Base-by-base conservation (phyloP, 371 early-diverging fungal genomes). In the Saksenaea vasiformis region DNA sequence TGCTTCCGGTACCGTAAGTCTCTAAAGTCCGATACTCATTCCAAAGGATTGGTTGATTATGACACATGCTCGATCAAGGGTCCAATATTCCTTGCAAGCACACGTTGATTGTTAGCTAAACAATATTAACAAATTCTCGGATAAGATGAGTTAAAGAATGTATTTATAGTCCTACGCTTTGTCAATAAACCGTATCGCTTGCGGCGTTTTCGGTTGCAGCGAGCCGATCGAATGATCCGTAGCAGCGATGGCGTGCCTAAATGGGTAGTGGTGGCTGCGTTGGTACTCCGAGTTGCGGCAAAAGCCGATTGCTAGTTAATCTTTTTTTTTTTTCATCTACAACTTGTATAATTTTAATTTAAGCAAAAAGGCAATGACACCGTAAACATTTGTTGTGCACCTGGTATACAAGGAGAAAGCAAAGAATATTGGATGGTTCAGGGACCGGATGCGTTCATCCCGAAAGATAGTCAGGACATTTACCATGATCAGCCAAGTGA, bases 341-440 rank as follows among this genome's bases (percentile, higher is more conserved):
- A 26, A 22, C 43, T 51, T 44, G 39, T 44, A 28, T 44, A n/a
- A 44, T 39, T 59, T 44, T 59, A 59, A 41, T 59, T 43, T 39
- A 59, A 19, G 41, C 59, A 17, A 58, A 17, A 44, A 26, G 22
- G 22, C 0, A 39, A 47, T 47, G 51, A 9, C 51, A 47, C 10
- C 22, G 22, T 47, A 24, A 22, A 26, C 24, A 47, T 47, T 22
- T 17, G 51, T 47, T 10, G 51, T 47, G 22, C 24, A 22, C 51
- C 22, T 47, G 51, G 51, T 10, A 47, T 22, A 19, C 51, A 60
- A 13, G n/a, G 44, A 19, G 13, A 27, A 27, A 44, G 17, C 9
- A 17, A 47, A 47, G 22, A 22, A 22, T 19, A 1, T n/a, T 10
- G 22, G 51, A 10, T 10, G 51, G 24, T 22, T 47, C 24, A 47